Evolutionary conservation across 257 asterid species (phyloP).

Genomic region (Nicotiana paniculata): DNA sequence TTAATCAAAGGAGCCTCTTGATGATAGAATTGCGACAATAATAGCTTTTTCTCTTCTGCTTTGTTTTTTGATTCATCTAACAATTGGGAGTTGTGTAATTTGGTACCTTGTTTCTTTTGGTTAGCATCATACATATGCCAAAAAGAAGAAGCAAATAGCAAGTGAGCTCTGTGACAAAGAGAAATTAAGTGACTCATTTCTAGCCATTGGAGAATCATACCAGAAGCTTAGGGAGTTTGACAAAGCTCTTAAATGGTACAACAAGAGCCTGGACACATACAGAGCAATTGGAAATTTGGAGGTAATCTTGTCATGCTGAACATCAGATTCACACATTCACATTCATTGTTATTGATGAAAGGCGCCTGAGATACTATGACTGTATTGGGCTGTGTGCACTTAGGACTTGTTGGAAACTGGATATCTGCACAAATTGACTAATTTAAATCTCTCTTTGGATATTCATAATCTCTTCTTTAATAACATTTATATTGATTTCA

Average conservation of each 20-base stretch:
- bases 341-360: neutral
- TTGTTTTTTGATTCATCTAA: slow-evolving; percentile 14
- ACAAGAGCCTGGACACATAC: slow-evolving; percentile 67
- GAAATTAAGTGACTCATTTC: slow-evolving; percentile 77
- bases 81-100: neutral
- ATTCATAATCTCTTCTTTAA: slow-evolving; percentile 5
- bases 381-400: neutral
- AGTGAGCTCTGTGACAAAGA: slow-evolving; percentile 71
- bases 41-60: neutral
- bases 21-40: neutral
- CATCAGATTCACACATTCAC: neutral
- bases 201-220: slow-evolving; percentile 80
- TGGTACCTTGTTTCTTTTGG: slow-evolving; percentile 23
- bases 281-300: slow-evolving; percentile 73
- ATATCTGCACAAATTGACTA: neutral
- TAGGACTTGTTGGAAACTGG: neutral
- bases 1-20: neutral
- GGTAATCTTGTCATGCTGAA: slow-evolving; percentile 33
- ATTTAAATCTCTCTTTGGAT: neutral
- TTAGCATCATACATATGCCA: slow-evolving; percentile 66
- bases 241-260: slow-evolving; percentile 76
- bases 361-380: neutral
- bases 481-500: slow-evolving; percentile 26
- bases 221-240: slow-evolving; percentile 59
- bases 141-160: slow-evolving; percentile 62